Conservation (phyloP, 2,329 filamentous ascomycete species). For the Arachnopeziza araneosa region DNA sequence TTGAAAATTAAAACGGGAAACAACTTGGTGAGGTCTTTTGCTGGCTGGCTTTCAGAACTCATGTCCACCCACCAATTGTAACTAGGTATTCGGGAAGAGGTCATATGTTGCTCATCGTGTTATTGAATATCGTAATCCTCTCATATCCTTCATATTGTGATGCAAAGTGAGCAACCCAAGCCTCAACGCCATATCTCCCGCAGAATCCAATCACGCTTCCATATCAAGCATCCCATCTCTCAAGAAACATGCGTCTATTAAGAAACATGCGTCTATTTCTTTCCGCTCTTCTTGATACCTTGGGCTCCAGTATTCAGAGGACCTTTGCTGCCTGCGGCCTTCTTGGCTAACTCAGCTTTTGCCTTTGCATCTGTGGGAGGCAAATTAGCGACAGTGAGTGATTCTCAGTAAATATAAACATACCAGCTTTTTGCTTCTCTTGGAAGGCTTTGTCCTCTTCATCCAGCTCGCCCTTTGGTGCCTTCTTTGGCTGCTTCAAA, state of each 20-base stretch:
- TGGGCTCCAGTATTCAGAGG: conserved; percentile 78
- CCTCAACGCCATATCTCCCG: not conserved
- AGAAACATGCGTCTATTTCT: conserved; percentile 59
- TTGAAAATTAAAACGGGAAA: too few relatives aligned
- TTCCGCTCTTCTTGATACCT: conserved; percentile 97
- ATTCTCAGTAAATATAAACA: conserved; percentile 28
- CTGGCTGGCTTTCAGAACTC: too few relatives aligned
- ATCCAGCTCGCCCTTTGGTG: conserved; percentile 67
- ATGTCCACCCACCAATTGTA: too few relatives aligned
- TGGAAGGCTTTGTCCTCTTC: conserved; percentile 81
- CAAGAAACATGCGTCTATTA: conserved; percentile 37
- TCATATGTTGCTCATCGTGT: too few relatives aligned
- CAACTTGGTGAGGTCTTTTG: too few relatives aligned
- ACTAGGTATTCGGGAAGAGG: too few relatives aligned
- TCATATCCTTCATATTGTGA: too few relatives aligned
- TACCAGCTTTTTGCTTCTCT: conserved; percentile 81
- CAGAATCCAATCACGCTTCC: not conserved
- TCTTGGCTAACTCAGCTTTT: conserved; percentile 75
- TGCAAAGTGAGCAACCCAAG: not conserved
- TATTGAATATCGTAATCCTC: too few relatives aligned
- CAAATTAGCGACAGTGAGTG: conserved; percentile 4
- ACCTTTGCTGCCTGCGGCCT: conserved; percentile 74
- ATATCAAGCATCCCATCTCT: not conserved
- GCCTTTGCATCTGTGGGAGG: conserved; percentile 65
- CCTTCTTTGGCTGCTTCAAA: conserved; percentile 85